Percentiles rank a stretch among this genome's conserved stretches.
phyloP scores from a whole-genome alignment of 1,284 basidiomycete genomes.

The Lentinula novae-zelandiae region DNA sequence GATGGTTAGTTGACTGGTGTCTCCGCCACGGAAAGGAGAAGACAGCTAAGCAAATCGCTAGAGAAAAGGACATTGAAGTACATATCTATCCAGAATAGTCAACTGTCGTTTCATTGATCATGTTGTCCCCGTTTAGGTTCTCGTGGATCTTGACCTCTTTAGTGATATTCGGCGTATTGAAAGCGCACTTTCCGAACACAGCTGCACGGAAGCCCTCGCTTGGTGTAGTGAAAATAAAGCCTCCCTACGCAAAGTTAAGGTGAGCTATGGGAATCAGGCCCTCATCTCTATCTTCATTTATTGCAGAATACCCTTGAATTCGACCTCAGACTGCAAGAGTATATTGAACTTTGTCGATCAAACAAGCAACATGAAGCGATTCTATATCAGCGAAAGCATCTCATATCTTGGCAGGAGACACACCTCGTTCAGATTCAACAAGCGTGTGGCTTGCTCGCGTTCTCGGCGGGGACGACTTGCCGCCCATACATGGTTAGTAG shows the following conservation, averaged over 20 bases:
- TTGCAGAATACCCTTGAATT: slow-evolving; percentile 91
- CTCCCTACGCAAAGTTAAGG: slow-evolving; percentile 88
- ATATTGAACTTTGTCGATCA: slow-evolving; percentile 83
- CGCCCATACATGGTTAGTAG: slow-evolving; percentile 62
- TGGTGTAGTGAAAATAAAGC: slow-evolving; percentile 98
- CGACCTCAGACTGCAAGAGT: slow-evolving; percentile 93
- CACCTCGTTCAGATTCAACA: slow-evolving; percentile 76
- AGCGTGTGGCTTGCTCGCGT: slow-evolving; percentile 76
- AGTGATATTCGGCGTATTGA: slow-evolving; percentile 86
- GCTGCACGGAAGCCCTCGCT: slow-evolving; percentile 82
- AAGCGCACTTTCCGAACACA: slow-evolving; percentile 68
- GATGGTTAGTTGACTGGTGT: slow-evolving; percentile 93
- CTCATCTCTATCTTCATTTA: slow-evolving; percentile 1
- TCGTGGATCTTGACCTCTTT: slow-evolving; percentile 92
- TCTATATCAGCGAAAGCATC: slow-evolving; percentile 78
- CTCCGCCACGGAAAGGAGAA: slow-evolving; percentile 71
- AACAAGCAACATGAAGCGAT: slow-evolving; percentile 78
- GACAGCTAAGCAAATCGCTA: slow-evolving; percentile 66
- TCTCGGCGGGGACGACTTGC: slow-evolving; percentile 60
- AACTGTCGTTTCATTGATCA: slow-evolving; percentile 11
- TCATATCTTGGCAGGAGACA: slow-evolving; percentile 79
- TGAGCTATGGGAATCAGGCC: slow-evolving; percentile 27
- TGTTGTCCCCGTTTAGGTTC: slow-evolving; percentile 40
- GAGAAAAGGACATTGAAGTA: slow-evolving; percentile 71
- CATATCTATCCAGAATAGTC: slow-evolving; percentile 12